Evolutionary conservation across 805 yeast genomes (phyloP), one percentile per base, ranked within the genome.

Genomic region (Metahyphopichia silvanorum): DNA sequence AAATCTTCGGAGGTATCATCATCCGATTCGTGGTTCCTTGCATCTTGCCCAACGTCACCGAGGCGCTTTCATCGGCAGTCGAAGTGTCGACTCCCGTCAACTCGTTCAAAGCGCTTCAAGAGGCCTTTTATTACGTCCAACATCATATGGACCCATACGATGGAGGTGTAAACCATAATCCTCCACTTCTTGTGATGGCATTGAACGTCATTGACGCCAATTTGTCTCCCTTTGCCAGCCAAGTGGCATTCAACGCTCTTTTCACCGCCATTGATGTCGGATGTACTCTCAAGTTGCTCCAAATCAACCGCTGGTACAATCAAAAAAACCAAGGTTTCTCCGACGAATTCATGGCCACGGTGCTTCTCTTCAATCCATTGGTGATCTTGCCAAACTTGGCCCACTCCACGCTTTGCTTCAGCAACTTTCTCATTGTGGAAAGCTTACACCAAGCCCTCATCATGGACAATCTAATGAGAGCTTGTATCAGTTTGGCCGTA

Each of bases 161-260:
- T 39, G 96, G 97, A 7, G 94, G 94, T 16, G 78, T 88, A 12
- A 82, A 82, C 21, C 91, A 87, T 56, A 95, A 87, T 46, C 79
- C 95, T 3, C 96, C 96, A 3, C 51, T 88, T 13, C 48, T 91
- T 15, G 69, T 86, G 21, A 60, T 68, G 2, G 38, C 77, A 1
- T 67, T 82, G 50, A 62, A 70, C 8, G 29, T 61, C 5, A 27
- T 76, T 13, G 42, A 63, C 23, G 54, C 45, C 26, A 27, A 17
- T 12, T 41, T 43, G 30, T 59, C 63, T 1, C 30, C 20, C 13
- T 21, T 22, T 1, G 39, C 42, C 21, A 29, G 44, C 16, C 37
- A 39, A 4, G 30, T 53, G 7, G 48, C 40, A 39, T 49, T 54
- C 30, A 61, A 68, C 33, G 38, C 74, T 8, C 21, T 84, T 2